Conservation (phyloP, 2,329 filamentous ascomycete species). For the Aureobasidium sp. region DNA sequence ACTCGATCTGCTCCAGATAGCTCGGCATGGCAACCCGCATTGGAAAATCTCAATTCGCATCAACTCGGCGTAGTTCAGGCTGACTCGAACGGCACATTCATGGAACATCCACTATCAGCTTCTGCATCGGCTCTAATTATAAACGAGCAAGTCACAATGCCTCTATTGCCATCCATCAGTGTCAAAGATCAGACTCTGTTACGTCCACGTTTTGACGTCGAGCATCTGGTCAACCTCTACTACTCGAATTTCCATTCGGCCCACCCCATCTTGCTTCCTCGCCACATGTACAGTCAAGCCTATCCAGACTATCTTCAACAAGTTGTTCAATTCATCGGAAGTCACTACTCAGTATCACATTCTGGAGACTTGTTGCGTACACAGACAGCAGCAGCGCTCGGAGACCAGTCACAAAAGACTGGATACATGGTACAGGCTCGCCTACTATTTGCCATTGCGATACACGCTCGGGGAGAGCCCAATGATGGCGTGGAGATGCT, state of each 20-base stretch:
- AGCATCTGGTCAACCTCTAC: slow-evolving; percentile 44
- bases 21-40: slow-evolving; percentile 50
- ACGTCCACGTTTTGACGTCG: slow-evolving; percentile 24
- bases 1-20: slow-evolving; percentile 36
- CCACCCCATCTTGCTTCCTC: slow-evolving; percentile 51
- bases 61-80: too few species aligned
- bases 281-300: slow-evolving; percentile 34
- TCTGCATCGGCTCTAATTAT: too few species aligned
- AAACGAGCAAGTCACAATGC: background rate
- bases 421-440: slow-evolving; percentile 67
- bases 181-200: background rate
- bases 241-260: slow-evolving; percentile 50
- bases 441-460: slow-evolving; percentile 66
- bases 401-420: slow-evolving; percentile 18
- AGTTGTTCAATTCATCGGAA: slow-evolving; percentile 51
- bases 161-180: background rate
- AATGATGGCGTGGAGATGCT: slow-evolving; percentile 62
- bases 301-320: slow-evolving; percentile 45
- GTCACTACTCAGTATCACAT: slow-evolving; percentile 44
- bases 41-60: slow-evolving; percentile 28
- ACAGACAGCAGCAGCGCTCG: slow-evolving; percentile 43
- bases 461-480: slow-evolving; percentile 70
- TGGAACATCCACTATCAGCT: too few species aligned
- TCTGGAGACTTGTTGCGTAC: slow-evolving; percentile 39
- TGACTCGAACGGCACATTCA: too few species aligned